phyloP scores from a whole-genome alignment of 768 basidiomycete genomes.

The Mycena galericulata region DNA sequence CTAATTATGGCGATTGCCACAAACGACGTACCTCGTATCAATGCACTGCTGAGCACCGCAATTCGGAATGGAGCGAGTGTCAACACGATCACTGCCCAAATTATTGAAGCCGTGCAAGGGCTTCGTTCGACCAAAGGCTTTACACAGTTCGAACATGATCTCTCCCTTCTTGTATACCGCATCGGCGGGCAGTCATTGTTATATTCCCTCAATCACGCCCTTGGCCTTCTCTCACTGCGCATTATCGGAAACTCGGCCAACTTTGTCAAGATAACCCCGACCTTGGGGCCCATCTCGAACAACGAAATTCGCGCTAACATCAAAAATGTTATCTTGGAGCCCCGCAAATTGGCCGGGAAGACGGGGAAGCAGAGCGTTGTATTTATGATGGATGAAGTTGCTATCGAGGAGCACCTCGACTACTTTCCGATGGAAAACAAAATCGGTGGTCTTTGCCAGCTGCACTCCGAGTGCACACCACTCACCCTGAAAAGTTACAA shows the following conservation, averaged over 20 bases:
- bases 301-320: constrained; percentile 15
- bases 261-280: constrained; percentile 18
- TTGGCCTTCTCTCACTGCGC: constrained; percentile 21
- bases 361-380: too few species aligned
- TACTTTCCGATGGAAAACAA: too few species aligned
- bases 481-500: neutral
- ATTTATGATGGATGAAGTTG: too few species aligned
- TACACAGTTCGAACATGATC: constrained; percentile 9
- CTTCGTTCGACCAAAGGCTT: neutral
- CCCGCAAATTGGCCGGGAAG: neutral
- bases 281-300: neutral
- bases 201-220: constrained; percentile 28
- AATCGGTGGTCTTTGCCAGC: constrained; percentile 29
- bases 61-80: constrained; percentile 26
- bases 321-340: constrained; percentile 1
- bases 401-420: too few species aligned
- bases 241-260: neutral
- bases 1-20: constrained; percentile 22
- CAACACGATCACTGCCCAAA: constrained; percentile 7
- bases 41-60: neutral
- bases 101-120: constrained; percentile 18
- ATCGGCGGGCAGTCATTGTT: constrained; percentile 22
- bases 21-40: constrained; percentile 13
- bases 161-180: constrained; percentile 7
- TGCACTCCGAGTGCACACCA: constrained; percentile 2